Evolutionary conservation across 2,329 filamentous ascomycete species (phyloP).

Genomic region (Mycogone perniciosa): DNA sequence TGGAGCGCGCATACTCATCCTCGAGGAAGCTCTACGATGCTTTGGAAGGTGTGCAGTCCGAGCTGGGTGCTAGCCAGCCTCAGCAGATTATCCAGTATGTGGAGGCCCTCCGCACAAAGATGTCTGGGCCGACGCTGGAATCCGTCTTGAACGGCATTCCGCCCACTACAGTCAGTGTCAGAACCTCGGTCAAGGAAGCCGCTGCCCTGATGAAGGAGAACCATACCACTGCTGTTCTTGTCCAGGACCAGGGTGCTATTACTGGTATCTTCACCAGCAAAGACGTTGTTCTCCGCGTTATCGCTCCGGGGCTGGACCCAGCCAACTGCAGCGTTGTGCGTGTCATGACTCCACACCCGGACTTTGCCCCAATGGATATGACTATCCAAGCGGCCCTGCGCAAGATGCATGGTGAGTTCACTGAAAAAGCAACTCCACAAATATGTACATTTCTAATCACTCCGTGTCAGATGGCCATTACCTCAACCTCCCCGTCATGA

Average conservation of each 20-base stretch:
- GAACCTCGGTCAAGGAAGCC: slow-evolving; percentile 94
- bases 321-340: slow-evolving; percentile 93
- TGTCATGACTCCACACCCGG: slow-evolving; percentile 98
- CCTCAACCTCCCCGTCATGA: slow-evolving; percentile 97
- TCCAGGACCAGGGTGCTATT: slow-evolving; percentile 94
- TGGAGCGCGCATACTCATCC: slow-evolving; percentile 94
- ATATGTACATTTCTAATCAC: neutral
- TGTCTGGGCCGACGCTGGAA: slow-evolving; percentile 96
- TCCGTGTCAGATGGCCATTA: slow-evolving; percentile 80
- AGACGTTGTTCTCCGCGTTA: slow-evolving; percentile 95
- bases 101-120: slow-evolving; percentile 87
- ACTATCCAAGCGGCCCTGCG: slow-evolving; percentile 94
- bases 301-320: slow-evolving; percentile 91
- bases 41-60: slow-evolving; percentile 93
- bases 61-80: slow-evolving; percentile 89
- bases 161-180: slow-evolving; percentile 88
- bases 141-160: slow-evolving; percentile 87
- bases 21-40: slow-evolving; percentile 98
- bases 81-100: slow-evolving; percentile 99
- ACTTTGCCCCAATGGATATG: slow-evolving; percentile 99
- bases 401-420: slow-evolving; percentile 89
- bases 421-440: no score
- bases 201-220: slow-evolving; percentile 97
- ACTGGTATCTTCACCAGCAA: slow-evolving; percentile 99
- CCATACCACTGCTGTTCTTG: slow-evolving; percentile 91